Base-by-base conservation (phyloP, 2,329 filamentous ascomycete genomes). In the Fusarium sp. region DNA sequence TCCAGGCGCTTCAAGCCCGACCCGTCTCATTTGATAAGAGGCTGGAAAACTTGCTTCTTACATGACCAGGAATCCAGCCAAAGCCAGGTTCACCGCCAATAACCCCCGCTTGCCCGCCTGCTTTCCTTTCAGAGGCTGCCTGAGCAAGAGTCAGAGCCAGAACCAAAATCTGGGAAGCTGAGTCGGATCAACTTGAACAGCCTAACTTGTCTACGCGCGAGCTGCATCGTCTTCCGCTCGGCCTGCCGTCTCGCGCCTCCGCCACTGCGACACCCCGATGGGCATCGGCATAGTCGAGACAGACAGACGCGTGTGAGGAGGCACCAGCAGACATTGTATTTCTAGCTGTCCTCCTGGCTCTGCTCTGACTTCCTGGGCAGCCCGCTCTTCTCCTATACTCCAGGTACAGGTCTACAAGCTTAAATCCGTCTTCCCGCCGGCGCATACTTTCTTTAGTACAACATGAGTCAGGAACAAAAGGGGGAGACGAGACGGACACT, bases 351-450 rank as follows among this genome's bases (percentile, higher is more conserved):
- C 35, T 14, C 32, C 45, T 25, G 27, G 39, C 43, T 30, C 23
- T 52, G 59, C 60, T 14, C 45, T 30, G 32, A 16, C 23, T 27
- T n/a, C 27, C n/a, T 37, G 58, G 48, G 13, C 34, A 59, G 32
- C 35, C 30, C 60, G 14, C 54, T 61, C 56, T 50, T 34, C 39
- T 20, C 18, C 30, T 50, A 43, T 25, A 25, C 54, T 32, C 48
- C 18, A 23, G 50, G 45, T 66, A 11, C 23, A 60, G 32, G 27
- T 39, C 14, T 32, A 13, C 23, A 20, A 61, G 37, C 18, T 67
- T 75, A 75, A 73, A 75, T 52, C 72, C 72, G 69, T 67, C 52
- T 75, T 72, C 48, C 41, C 57, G 35, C 69, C 66, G 69, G 66
- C 66, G 41, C 59, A 43, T 63, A 56, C 61, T 43, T 54, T 60